phyloP scores from a whole-genome alignment of 768 basidiomycete genomes.

The Saitozyma podzolica region DNA sequence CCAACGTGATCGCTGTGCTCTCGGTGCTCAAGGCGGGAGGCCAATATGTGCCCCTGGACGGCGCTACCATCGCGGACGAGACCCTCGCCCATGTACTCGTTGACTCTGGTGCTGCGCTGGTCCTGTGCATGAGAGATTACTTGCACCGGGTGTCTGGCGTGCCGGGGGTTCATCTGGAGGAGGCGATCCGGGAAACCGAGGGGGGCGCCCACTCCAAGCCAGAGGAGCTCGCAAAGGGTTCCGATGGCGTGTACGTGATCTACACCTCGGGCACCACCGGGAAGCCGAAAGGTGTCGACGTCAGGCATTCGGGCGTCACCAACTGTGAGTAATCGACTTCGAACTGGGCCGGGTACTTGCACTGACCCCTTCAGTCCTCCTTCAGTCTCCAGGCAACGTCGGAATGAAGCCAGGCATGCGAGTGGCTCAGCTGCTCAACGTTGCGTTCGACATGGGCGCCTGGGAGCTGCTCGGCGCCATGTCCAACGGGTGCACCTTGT shows the following conservation, averaged over 20 bases:
- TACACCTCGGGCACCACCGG: conserved; percentile 65
- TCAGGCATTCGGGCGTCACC: conserved; percentile 63
- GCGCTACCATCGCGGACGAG: conserved; percentile 61
- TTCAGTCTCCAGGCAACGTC: conserved; percentile 60
- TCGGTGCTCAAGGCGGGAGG: conserved; percentile 63
- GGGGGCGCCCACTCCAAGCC: conserved; percentile 49
- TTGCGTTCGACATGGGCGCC: conserved; percentile 68
- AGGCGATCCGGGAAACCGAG: not conserved
- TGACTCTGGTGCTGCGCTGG: conserved; percentile 57
- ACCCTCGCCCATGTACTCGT: conserved; percentile 60
- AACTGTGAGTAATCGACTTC: conserved; percentile 56
- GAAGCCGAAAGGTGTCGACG: conserved; percentile 64
- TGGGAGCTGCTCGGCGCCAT: conserved; percentile 64
- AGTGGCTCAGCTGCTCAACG: conserved; percentile 65
- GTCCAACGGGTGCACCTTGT: conserved; percentile 60
- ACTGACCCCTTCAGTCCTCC: conserved; percentile 52
- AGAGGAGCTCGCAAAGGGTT: conserved; percentile 47
- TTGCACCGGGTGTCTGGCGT: conserved; percentile 47
- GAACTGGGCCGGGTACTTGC: too few relatives aligned
- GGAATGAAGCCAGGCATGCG: conserved; percentile 62
- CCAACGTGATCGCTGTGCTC: conserved; percentile 61
- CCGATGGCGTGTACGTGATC: conserved; percentile 62
- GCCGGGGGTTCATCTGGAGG: conserved; percentile 9
- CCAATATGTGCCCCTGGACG: conserved; percentile 64
- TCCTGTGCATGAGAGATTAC: conserved; percentile 57